Base-by-base conservation (phyloP, 305 asterid species). In the Fraxinus dipetala region DNA sequence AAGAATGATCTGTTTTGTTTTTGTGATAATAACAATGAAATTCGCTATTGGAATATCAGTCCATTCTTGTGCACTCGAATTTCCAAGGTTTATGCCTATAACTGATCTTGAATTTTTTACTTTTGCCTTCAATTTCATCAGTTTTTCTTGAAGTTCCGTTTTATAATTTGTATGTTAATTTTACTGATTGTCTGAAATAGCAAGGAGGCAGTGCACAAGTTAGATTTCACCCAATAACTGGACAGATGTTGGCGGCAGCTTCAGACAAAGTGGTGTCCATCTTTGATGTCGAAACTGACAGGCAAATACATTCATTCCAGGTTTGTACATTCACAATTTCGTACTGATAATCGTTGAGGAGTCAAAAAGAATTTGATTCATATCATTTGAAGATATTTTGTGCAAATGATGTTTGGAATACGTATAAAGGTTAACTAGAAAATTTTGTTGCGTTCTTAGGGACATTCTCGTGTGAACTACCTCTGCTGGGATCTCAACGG, bases 181-280 rank as follows among this genome's bases (percentile, higher is more conserved):
- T 74, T 78, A 61, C 80, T 54, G 36, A 43, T 82, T 86, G 76
- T 72, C 72, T 73, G 82, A 69, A 83, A 79, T 81, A 94, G 98
- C 98, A 96, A 93, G 94, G 92, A 84, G 98, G 98, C 83, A 90
- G 91, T 74, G 92, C 97, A 7, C 99, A 95, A 88, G 98, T 95
- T 85, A 92, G 99, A 83, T 96, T 96, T 87, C 98, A 95, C 79
- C 97, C 99, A 5, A 14, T 30, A 69, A 88, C 88, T 18, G 99
- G 98, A 76, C 93, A 90, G 76, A 82, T 89, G 78, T 85, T 96
- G 84, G 99, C 99, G 59, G 98, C 98, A 8, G 98, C 99, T 35
- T 92, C 99, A 20, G 94, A 93, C 69, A 95, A 96, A 80, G 90
- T 89, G 87, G 97, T 96, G 34, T 91, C 99, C 32, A 86, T 96